phyloP scores from a whole-genome alignment of 805 yeast species.

The Lipomyces kockii region DNA sequence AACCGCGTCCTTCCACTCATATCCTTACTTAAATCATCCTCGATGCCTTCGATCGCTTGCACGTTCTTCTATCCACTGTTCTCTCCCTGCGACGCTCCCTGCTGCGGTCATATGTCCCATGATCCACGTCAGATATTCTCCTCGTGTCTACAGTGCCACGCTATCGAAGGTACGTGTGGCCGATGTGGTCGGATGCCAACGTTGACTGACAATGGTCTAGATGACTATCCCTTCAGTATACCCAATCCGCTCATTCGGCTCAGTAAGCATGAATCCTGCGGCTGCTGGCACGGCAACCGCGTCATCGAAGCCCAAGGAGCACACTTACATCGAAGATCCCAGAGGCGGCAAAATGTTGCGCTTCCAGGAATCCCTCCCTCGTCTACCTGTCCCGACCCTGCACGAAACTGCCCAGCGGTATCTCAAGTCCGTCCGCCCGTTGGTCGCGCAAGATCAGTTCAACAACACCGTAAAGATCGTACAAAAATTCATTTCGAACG shows the following conservation, averaged over 20 bases:
- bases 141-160: constrained; percentile 1
- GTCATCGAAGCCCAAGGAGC: constrained; percentile 15
- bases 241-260: constrained; percentile 16
- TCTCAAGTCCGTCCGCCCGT: constrained; percentile 74
- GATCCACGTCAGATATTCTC: not conserved
- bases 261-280: constrained; percentile 15
- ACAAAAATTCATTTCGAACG: constrained; percentile 63
- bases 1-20: not conserved
- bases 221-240: not conserved
- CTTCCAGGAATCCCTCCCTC: constrained; percentile 74
- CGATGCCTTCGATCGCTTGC: not conserved
- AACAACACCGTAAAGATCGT: constrained; percentile 61
- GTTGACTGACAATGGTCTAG: not conserved
- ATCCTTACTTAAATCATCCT: not conserved
- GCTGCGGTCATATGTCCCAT: not conserved
- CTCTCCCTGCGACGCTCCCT: not conserved
- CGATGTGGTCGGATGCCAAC: not conserved
- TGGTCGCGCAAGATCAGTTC: constrained; percentile 55
- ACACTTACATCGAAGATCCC: constrained; percentile 44
- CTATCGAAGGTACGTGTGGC: not conserved
- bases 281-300: constrained; percentile 27
- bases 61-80: too few relatives aligned
- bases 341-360: constrained; percentile 70
- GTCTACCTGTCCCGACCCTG: constrained; percentile 84
- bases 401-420: constrained; percentile 71